Base-by-base conservation (phyloP, 371 early-diverging fungal genomes). In the Sanchytrium tribonematis region DNA sequence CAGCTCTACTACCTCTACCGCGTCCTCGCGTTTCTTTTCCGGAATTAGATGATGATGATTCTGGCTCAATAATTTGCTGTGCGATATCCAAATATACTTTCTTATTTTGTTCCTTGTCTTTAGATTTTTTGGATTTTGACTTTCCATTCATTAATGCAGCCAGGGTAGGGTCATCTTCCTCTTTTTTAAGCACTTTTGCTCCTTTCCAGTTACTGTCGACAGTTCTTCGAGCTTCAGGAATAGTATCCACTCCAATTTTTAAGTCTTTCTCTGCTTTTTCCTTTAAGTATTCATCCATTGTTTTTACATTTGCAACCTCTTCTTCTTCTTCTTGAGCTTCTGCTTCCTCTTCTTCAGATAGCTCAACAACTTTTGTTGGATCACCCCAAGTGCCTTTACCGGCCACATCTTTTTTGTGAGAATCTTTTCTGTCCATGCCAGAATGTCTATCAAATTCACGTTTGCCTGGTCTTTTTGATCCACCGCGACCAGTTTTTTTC, bases 371-470 rank as follows among this genome's bases (percentile, higher is more conserved):
- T 66, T 66, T 31, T 72, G 77, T 76, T 71, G 80, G 75, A 72
- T 86, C 80, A 71, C 90, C 90, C 88, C 88, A 88, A 48, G 76
- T 73, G 28, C 83, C 84, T 73, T 83, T 80, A 73, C 83, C 83
- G 73, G 84, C 80, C 67, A 78, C 75, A 66, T 80, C 84, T 83
- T 89, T 89, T 84, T 91, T 91, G 68, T 86, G 84, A 72, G 81
- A 80, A 75, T 87, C 88, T 74, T 80, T 79, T 75, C 81, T 77
- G 73, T 84, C 88, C 66, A 85, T 83, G 72, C 81, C 86, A 72
- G 81, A 81, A 79, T 85, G 88, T 73, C 91, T 86, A 76, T 91
- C 91, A 76, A 82, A 84, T 76, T 85, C 83, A 74, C 86, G 80
- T 22, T 48, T 48, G n/a, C 82, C 84, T 27, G 30, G 71, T 71